Conservation (phyloP, 331 rosid genomes). For the Pyrus hybrid region DNA sequence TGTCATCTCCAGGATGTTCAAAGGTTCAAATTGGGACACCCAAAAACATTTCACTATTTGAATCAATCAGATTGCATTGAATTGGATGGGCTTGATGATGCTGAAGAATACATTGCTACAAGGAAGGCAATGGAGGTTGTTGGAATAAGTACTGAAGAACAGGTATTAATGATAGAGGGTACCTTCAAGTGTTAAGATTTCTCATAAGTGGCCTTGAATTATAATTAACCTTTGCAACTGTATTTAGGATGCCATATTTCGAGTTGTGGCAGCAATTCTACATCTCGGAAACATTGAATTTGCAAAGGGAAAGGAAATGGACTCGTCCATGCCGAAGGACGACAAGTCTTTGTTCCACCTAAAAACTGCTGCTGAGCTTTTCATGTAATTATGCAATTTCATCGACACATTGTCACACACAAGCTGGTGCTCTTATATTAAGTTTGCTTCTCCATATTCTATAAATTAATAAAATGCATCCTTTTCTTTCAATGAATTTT, state of each 20-base stretch:
- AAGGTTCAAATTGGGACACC: conserved; percentile 79
- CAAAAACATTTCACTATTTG: conserved; percentile 76
- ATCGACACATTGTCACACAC: conserved; percentile 14
- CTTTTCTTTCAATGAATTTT: conserved; percentile 1
- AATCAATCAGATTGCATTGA: conserved; percentile 78
- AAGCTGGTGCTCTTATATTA: conserved; percentile 3
- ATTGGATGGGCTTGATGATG: conserved; percentile 82
- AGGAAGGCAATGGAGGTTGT: conserved; percentile 92
- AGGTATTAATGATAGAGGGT: conserved; percentile 43
- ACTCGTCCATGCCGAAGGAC: conserved; percentile 86
- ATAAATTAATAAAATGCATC: background rate
- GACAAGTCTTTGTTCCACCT: conserved; percentile 85
- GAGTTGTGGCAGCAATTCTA: conserved; percentile 94
- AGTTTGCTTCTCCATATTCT: conserved; percentile 18
- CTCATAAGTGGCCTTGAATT: conserved; percentile 14
- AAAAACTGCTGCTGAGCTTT: conserved; percentile 83
- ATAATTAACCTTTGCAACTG: conserved; percentile 5
- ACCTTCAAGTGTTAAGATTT: conserved; percentile 12
- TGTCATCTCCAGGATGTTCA: conserved; percentile 51
- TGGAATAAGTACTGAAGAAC: conserved; percentile 82
- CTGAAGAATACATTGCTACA: conserved; percentile 71
- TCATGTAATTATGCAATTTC: conserved; percentile 46
- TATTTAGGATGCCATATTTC: conserved; percentile 86
- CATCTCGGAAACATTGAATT: conserved; percentile 97
- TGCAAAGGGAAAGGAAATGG: conserved; percentile 80